Evolutionary conservation across 179 eudicot genomes (phyloP).

Genomic region (Silene noctiflora): DNA sequence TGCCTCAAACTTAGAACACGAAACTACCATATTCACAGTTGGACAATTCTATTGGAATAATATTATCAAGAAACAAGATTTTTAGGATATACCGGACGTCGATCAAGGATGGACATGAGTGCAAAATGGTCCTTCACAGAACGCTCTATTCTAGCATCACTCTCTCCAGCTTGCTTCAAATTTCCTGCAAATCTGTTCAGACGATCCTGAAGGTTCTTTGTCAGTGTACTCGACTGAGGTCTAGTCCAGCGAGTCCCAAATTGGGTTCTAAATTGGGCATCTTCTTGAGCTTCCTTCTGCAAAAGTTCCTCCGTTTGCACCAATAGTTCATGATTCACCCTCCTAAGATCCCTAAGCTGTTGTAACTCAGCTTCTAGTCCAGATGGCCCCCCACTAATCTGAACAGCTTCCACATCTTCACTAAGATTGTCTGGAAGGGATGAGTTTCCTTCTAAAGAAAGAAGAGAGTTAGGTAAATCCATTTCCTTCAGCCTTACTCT

Average conservation of each 20-base stretch:
- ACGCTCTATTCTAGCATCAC: conserved; percentile 93
- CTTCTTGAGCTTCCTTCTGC: conserved; percentile 93
- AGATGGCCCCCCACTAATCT: conserved; percentile 90
- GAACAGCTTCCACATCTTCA: conserved; percentile 99
- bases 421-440: conserved; percentile 64
- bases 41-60: background rate
- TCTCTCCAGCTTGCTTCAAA: conserved; percentile 94
- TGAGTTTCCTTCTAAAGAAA: conserved; percentile 78
- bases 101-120: conserved; percentile 91
- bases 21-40: background rate
- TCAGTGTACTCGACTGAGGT: conserved; percentile 92
- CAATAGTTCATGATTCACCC: conserved; percentile 87
- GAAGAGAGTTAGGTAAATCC: conserved; percentile 93
- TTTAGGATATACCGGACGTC: conserved; percentile 57
- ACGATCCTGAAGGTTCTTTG: conserved; percentile 86
- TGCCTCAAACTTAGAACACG: background rate
- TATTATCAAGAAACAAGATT: conserved; percentile 11
- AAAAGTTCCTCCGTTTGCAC: conserved; percentile 92
- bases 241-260: conserved; percentile 98
- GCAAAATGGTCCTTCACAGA: conserved; percentile 79
- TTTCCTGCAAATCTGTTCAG: conserved; percentile 92
- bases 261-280: conserved; percentile 87
- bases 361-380: conserved; percentile 85
- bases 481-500: conserved; percentile 95
- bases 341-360: conserved; percentile 84